Base-by-base conservation (phyloP, 371 early-diverging fungal genomes). In the Lichtheimia ornata region DNA sequence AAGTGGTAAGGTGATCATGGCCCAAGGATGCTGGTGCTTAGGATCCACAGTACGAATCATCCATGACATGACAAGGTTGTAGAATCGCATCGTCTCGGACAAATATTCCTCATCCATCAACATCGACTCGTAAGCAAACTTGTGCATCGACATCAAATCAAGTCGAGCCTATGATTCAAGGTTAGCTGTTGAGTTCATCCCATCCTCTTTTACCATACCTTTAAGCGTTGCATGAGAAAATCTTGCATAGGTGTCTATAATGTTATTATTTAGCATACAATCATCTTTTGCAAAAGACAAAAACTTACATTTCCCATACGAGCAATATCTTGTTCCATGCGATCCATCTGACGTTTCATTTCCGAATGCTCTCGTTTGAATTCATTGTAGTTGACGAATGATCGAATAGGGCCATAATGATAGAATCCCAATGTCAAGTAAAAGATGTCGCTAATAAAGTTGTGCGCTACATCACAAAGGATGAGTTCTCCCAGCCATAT, bases 401-500 rank as follows among this genome's bases (percentile, higher is more conserved):
- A 84, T 50, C 89, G 83, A 42, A 94, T 74, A 5, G 91, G 81
- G 0, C 96, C 96, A 58, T 90, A 87, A 70, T 97, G 97, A 63
- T 91, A 78, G 15, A 87, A 82, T 1, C 83, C 74, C 15, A 94
- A 72, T 0, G 96, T 89, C 17, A 95, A 66, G 63, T 86, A 93
- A 67, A 97, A 97, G 11, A 89, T 73, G 52, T 97, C 95, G 2
- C 96, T 84, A 51, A 97, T 91, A 65, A 98, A 98, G 70, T 92
- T 89, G 57, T 81, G 67, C 5, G 70, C 69, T 67, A 58, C 27
- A 18, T 18, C 22, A 22, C 1, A 22, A 14, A 9, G 4, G 3
- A 17, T 22, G 12, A 47, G 18, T 22, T 2, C 47, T 47, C 18
- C 11, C 11, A 47, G 5, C 1, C 22, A 22, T n/a, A 22, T n/a